These are phyloP conservation scores for Spiromastix sp. DNA, from an alignment of 2,329 filamentous ascomycete species.

Conservation along the genomic window DNA sequence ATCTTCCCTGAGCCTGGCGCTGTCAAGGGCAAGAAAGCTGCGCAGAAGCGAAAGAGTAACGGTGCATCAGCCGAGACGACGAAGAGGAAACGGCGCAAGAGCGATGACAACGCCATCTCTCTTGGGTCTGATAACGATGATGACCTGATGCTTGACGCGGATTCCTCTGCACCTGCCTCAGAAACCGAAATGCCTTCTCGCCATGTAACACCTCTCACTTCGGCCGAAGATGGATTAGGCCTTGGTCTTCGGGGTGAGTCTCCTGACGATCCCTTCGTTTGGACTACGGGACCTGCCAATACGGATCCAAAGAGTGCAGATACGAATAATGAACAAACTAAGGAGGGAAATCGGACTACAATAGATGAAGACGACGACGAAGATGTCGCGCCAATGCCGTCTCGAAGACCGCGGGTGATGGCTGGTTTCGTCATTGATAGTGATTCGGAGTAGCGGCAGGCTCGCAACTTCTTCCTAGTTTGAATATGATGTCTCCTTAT, in stretches of 20 bases:
- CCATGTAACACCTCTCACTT: slow-evolving; percentile 16
- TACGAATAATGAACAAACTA: not conserved
- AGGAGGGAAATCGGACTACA: slow-evolving; percentile 1
- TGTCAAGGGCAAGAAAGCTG: slow-evolving; percentile 11
- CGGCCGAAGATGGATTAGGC: slow-evolving; percentile 21
- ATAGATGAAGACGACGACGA: slow-evolving; percentile 20
- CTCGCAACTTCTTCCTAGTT: too few species aligned
- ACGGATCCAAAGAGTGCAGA: not conserved
- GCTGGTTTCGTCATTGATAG: slow-evolving; percentile 34
- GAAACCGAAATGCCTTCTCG: not conserved
- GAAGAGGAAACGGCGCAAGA: slow-evolving; percentile 6
- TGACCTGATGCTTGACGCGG: slow-evolving; percentile 5
- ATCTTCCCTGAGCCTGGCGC: slow-evolving; percentile 14
- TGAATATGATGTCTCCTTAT: not conserved
- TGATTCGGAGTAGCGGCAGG: slow-evolving; percentile 35
- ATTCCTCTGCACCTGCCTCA: not conserved
- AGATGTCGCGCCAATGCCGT: slow-evolving; percentile 20
- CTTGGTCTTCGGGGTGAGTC: slow-evolving; percentile 19
- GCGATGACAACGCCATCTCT: not conserved
- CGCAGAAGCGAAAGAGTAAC: slow-evolving; percentile 8
- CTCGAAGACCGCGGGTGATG: slow-evolving; percentile 23
- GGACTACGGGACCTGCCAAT: not conserved
- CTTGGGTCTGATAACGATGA: slow-evolving; percentile 7
- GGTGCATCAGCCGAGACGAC: slow-evolving; percentile 5
- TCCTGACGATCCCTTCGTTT: slow-evolving; percentile 2